Percentiles rank a stretch among this genome's conserved stretches.
Evolutionary conservation across 495 filamentous ascomycete genomes (phyloP).

Genomic region (Extremus antarcticus): DNA sequence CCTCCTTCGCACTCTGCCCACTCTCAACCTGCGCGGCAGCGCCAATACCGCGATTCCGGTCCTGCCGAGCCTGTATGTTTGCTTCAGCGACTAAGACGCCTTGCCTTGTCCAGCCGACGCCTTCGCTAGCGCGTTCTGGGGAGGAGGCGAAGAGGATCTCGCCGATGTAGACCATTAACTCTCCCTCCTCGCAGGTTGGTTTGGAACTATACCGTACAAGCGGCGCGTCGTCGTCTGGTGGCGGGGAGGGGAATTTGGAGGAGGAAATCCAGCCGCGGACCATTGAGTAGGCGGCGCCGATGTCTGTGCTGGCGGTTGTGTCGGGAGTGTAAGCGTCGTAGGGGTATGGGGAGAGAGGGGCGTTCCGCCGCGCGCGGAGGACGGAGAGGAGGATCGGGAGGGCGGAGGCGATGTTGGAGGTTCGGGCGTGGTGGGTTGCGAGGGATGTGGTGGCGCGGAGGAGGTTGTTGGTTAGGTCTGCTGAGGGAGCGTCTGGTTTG

Average conservation of each 20-base stretch:
- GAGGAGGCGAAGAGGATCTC: conserved; percentile 72
- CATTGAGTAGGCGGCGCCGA: conserved; percentile 13
- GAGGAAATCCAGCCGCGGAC: conserved; percentile 6
- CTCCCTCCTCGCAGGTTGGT: conserved; percentile 66
- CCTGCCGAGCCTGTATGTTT: not conserved
- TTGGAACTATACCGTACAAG: conserved; percentile 49
- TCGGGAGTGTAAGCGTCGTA: not conserved
- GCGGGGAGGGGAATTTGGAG: conserved; percentile 50
- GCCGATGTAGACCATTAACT: conserved; percentile 78
- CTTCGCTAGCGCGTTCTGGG: conserved; percentile 3
- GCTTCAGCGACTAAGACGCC: conserved; percentile 19
- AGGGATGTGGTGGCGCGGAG: conserved; percentile 63
- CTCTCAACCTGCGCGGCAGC: not conserved
- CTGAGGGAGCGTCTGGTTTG: conserved; percentile 35
- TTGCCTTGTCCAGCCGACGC: conserved; percentile 20
- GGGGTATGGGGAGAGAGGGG: conserved; percentile 24
- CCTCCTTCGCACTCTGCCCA: not conserved
- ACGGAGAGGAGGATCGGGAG: conserved; percentile 81
- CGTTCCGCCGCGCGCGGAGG: conserved; percentile 56
- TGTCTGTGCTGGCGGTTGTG: conserved; percentile 5
- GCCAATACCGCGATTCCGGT: not conserved
- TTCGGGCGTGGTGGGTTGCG: conserved; percentile 62
- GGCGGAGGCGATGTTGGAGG: conserved; percentile 49
- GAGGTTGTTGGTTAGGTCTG: conserved; percentile 55
- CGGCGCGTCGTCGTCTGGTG: conserved; percentile 52